Conservation (phyloP, 2,329 filamentous ascomycete species). For the Neopestalotiopsis sp. region DNA sequence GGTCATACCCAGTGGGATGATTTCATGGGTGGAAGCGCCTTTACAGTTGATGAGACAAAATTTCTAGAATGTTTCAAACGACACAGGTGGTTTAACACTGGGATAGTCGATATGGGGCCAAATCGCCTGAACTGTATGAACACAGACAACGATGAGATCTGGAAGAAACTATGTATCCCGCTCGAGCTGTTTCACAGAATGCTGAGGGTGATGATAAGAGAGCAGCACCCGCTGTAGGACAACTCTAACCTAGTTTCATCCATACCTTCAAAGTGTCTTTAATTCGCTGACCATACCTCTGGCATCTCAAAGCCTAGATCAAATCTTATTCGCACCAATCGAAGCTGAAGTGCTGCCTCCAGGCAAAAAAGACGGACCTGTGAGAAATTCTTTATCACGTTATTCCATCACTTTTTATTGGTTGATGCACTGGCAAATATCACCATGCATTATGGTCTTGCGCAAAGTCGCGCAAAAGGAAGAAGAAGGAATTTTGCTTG, state of each 20-base stretch:
- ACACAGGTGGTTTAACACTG: neutral
- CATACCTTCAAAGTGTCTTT: neutral
- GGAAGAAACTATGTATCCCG: neutral
- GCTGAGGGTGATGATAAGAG: neutral
- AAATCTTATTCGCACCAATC: neutral
- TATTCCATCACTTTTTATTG: neutral
- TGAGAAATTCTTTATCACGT: too few species aligned
- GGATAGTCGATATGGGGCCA: too few species aligned
- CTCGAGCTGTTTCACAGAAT: constrained; percentile 13
- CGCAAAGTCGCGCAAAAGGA: too few species aligned
- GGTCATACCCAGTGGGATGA: neutral
- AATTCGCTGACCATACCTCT: neutral
- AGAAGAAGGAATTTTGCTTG: too few species aligned
- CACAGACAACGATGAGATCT: neutral
- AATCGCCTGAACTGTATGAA: neutral
- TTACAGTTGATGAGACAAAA: neutral
- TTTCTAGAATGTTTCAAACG: neutral
- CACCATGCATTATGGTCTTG: too few species aligned
- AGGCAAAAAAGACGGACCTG: too few species aligned
- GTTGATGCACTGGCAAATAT: too few species aligned
- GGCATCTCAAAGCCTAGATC: neutral
- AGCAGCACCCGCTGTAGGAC: constrained; percentile 1
- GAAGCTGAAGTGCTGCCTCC: neutral
- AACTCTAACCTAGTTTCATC: neutral
- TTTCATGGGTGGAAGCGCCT: neutral